Percentiles rank a stretch among this genome's conserved stretches.
phyloP scores from a whole-genome alignment of 1,284 basidiomycete genomes.

The Ceratobasidium sp. region DNA sequence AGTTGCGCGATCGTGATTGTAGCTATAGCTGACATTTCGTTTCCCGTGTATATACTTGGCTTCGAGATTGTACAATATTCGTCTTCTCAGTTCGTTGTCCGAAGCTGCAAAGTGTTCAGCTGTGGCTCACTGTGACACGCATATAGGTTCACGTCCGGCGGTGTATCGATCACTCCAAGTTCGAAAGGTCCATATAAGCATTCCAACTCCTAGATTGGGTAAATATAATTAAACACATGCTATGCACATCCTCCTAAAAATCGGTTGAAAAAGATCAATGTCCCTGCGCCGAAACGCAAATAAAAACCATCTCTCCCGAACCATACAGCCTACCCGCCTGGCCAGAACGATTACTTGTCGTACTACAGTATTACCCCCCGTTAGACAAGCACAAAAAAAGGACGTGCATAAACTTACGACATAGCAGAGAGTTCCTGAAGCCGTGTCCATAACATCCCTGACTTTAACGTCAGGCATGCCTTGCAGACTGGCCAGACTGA shows the following conservation, averaged over 20 bases:
- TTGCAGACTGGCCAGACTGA: slow-evolving; percentile 20
- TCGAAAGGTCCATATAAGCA: not conserved
- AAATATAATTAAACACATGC: slow-evolving; percentile 3
- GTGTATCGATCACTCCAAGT: slow-evolving; percentile 48
- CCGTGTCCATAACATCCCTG: slow-evolving; percentile 43
- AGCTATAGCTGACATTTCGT: not conserved
- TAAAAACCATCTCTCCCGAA: not conserved
- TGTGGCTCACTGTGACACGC: too few relatives aligned
- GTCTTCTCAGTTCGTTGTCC: too few relatives aligned
- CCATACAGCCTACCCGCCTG: not conserved
- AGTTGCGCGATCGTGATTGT: too few relatives aligned
- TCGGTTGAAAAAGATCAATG: not conserved
- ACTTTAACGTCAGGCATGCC: slow-evolving; percentile 42
- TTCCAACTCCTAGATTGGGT: not conserved
- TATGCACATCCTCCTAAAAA: not conserved
- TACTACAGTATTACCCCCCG: not conserved
- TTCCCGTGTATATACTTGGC: too few relatives aligned
- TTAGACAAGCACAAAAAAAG: not conserved
- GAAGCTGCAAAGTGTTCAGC: too few relatives aligned
- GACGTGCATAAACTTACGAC: slow-evolving; percentile 17
- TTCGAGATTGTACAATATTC: too few relatives aligned
- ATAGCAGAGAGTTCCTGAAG: slow-evolving; percentile 41
- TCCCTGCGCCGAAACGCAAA: slow-evolving; percentile 8
- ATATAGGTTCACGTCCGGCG: slow-evolving; percentile 31
- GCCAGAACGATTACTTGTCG: slow-evolving; percentile 20